phyloP scores from a whole-genome alignment of 2,329 filamentous ascomycete species.

The Hymenoscyphus fructigenus region DNA sequence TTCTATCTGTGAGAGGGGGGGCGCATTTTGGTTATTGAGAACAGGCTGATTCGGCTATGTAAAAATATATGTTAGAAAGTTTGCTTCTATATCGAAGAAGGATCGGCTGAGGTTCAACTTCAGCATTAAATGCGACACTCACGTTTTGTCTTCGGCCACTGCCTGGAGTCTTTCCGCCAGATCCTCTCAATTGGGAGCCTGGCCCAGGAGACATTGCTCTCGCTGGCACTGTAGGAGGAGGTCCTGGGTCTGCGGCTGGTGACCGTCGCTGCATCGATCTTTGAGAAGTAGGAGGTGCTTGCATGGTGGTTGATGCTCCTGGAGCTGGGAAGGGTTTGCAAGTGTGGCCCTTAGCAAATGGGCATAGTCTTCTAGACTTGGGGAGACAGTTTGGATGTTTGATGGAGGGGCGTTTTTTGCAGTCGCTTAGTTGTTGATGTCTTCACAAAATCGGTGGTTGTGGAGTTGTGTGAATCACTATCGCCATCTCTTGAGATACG shows the following conservation, averaged over 20 bases:
- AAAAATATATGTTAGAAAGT: slow-evolving; percentile 6
- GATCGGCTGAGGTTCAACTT: not conserved
- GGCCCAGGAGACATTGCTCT: slow-evolving; percentile 58
- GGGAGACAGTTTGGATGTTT: not conserved
- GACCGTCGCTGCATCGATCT: slow-evolving; percentile 60
- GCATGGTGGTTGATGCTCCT: slow-evolving; percentile 41
- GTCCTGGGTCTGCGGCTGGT: slow-evolving; percentile 60
- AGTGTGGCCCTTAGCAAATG: not conserved
- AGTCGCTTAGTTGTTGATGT: not conserved
- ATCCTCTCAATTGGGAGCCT: slow-evolving; percentile 59
- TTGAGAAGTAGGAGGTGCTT: slow-evolving; percentile 51
- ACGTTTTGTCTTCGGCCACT: slow-evolving; percentile 58
- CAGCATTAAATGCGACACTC: slow-evolving; percentile 39
- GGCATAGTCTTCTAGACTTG: not conserved
- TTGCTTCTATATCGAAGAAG: slow-evolving; percentile 8
- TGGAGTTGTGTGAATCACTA: slow-evolving; percentile 1
- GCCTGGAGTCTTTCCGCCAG: slow-evolving; percentile 59
- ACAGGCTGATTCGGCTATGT: slow-evolving; percentile 22
- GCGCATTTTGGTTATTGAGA: slow-evolving; percentile 27
- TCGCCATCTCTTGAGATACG: not conserved
- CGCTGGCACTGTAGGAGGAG: slow-evolving; percentile 53
- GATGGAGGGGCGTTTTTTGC: not conserved
- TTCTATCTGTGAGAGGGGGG: slow-evolving; percentile 83
- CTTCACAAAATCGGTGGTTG: not conserved
- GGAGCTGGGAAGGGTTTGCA: slow-evolving; percentile 8